Evolutionary conservation across 2,329 filamentous ascomycete genomes (phyloP), one percentile per base, ranked within the genome.

Genomic region (Metarhizium rileyi): DNA sequence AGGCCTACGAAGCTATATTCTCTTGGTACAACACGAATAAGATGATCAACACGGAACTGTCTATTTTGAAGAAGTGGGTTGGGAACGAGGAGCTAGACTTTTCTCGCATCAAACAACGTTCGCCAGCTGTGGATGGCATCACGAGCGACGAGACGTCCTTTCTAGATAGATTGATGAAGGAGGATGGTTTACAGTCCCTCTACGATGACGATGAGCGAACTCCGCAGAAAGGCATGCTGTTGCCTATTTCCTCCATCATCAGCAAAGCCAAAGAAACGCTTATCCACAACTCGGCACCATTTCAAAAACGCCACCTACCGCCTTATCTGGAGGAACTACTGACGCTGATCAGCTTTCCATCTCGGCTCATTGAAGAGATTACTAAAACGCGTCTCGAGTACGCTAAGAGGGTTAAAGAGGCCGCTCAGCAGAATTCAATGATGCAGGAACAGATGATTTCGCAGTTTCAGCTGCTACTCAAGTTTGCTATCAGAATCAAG

Each of bases 381-480:
- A 96, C 96, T 63, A 86, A 86, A 48, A 86, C 95, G 58, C 86
- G 93, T 51, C 76, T 97, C 26, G 87, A 84, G 9, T 97, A 96
- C 65, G 90, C 91, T 18, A 89, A 84, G 70, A 91, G 90, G 65
- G 95, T 96, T 83, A 95, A 91, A 69, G 91, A 97, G 61, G 89
- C 90, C 9, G 86, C 90, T 2, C 87, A 93, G 69, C 88, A 95
- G 64, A 94, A 90, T 56, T 78, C 87, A 25, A 86, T 98, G 72
- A 89, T 98, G 77, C 87, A 94, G 53, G 90, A 97, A 63, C 91
- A 97, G 69, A 95, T 97, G 87, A 96, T 98, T 55, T 78, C 87
- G 0, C 93, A 98, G 63, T 97, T 98, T 59, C 90, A 95, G 67
- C 87, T 96, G 42, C 73, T 97, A 49, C 81, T 98, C 55, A 90